Percentiles rank a stretch among this genome's conserved stretches.
phyloP scores from a whole-genome alignment of 805 yeast genomes.

The Lachancea dasiensis region DNA sequence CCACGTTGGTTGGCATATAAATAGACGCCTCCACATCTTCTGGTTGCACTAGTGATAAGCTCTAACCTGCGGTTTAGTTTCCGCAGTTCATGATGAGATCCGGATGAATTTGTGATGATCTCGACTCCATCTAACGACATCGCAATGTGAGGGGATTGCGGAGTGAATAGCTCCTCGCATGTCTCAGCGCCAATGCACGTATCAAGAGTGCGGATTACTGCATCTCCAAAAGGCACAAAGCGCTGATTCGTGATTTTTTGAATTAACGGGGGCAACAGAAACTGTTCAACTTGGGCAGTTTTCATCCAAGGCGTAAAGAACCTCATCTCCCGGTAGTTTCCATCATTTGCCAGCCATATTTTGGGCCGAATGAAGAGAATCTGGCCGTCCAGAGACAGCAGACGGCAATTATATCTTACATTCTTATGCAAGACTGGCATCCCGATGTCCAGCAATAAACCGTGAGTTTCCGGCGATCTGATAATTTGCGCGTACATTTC shows the following conservation, averaged over 20 bases:
- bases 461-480: conserved; percentile 59
- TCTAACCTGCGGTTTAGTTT: conserved; percentile 80
- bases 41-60: conserved; percentile 85
- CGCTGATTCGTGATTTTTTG: conserved; percentile 60
- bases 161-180: conserved; percentile 96
- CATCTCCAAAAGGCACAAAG: conserved; percentile 82
- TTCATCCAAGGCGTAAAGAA: conserved; percentile 93
- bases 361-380: conserved; percentile 89
- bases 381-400: conserved; percentile 71
- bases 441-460: conserved; percentile 82
- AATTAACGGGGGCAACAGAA: conserved; percentile 64
- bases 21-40: conserved; percentile 95
- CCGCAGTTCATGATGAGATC: conserved; percentile 95
- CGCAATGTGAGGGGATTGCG: conserved; percentile 88
- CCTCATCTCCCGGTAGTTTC: conserved; percentile 97
- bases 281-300: conserved; percentile 67
- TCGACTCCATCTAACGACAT: conserved; percentile 97
- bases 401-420: conserved; percentile 86
- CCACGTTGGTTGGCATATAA: conserved; percentile 93
- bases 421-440: conserved; percentile 88
- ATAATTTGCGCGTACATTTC: conserved; percentile 83
- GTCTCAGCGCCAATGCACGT: conserved; percentile 96
- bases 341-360: conserved; percentile 91
- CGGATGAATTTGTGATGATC: conserved; percentile 90
- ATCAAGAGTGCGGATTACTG: conserved; percentile 74